Base-by-base conservation (phyloP, 768 basidiomycete species). In the Tricholoma furcatifolium region DNA sequence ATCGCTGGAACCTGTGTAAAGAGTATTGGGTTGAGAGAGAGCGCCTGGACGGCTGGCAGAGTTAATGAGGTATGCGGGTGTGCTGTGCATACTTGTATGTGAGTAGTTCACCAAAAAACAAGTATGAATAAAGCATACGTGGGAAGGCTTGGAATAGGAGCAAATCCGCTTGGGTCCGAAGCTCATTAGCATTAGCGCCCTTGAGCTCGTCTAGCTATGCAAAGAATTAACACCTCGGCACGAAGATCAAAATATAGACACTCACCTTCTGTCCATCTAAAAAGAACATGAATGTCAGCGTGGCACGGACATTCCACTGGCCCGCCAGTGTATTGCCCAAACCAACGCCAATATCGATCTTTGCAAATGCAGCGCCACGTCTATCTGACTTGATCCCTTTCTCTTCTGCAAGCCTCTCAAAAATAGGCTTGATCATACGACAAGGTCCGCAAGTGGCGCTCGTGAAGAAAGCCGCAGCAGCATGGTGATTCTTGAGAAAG, bases 251-350 rank as follows among this genome's bases (percentile, higher is more conserved):
- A n/a, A 27, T 14, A 36, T 8, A 9, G 30, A 12, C 1, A 53
- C 70, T 41, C 38, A 88, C 88, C 82, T 88, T 84, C 46, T 78
- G 74, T 1, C 86, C 91, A 54, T 89, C 77, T 55, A 85, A 67
- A 72, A 93, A 98, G 71, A 97, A 94, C 36, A 89, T 71, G 62
- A 98, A 96, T 1, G 92, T 94, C 5, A 93, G 95, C 2, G 91
- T 96, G 15, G 79, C 93, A 14, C 77, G 68, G 1, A 97, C 81
- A 12, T 79, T 74, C 72, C 80, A 88, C 65, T 84, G 74, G 1
- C 67, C 55, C 0, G 87, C 89, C 14, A 96, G 69, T 48, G 73
- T 71, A 3, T 68, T 62, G 0, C 88, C 87, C 67, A 81, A 67
- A 0, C 88, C 89, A 11, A 88, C 79, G 4, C 78, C 81, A 58